Base-by-base conservation (phyloP, 2,329 filamentous ascomycete genomes). In the Paecilomyces sp. region DNA sequence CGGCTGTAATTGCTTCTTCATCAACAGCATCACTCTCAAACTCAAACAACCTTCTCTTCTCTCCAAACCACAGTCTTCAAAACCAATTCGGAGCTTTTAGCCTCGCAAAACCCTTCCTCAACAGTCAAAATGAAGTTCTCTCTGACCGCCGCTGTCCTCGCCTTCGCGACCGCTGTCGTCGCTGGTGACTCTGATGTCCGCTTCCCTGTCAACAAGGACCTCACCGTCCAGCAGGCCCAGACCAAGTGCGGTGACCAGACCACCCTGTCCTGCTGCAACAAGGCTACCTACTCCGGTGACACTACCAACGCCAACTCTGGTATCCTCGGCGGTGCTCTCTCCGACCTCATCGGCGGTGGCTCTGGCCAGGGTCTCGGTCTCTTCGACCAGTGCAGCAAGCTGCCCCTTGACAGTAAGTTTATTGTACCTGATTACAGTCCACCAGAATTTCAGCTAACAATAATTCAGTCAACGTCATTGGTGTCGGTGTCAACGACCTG, bases 361-460 rank as follows among this genome's bases (percentile, higher is more conserved):
- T 70, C 70, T 58, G 58, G 71, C 36, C 61, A 70, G 56, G 70
- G 72, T 62, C 63, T 76, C 30, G 72, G 70, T 68, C 68, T 77
- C 63, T 76, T 76, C 66, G 66, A 76, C 63, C 68, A 75, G 70
- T 77, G 75, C 74, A 74, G 73, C 68, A 74, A 75, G 69, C 68
- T 77, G 50, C 64, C 68, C 51, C 33, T 74, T 57, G 61, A 67
- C 58, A 54, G 74, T 76, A 68, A 57, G 73, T 61, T 33, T 15
- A 25, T 13, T 15, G n/a, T 25, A 25, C 9, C 28, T 25, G 15
- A 3, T 31, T 9, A n/a, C 8, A 1, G 7, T 31, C 55, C 4
- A 33, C 55, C 4, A 36, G 18, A 24, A 1, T 12, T 47, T 47
- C n/a, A 31, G 25, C 61, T 62, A 56, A 66, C 52, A 28, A 54